Base-by-base conservation (phyloP, 129 eudicot genomes). In the Ambrosia trifida region DNA sequence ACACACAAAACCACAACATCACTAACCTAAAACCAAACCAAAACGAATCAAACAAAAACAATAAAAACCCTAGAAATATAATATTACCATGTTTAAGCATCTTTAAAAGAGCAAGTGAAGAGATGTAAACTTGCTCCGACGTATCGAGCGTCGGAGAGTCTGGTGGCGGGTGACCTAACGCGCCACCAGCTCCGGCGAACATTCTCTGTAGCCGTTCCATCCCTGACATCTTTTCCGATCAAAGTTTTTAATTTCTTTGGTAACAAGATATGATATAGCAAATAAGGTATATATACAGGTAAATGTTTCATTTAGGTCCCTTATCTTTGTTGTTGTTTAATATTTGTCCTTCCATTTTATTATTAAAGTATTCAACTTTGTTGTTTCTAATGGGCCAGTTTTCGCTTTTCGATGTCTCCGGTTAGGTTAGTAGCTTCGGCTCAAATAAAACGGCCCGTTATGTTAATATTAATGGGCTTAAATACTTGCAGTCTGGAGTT, bases 141-240 rank as follows among this genome's bases (percentile, higher is more conserved):
- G 98, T 78, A 68, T 92, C 98, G 6, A 92, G 85, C 4, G 96
- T 86, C 11, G 98, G 98, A 2, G 98, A 89, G 45, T 92, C 96
- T 30, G 95, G 89, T 5, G 98, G 96, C 4, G 98, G 91, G 74
- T 92, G 98, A 14, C 96, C 87, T 60, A 92, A 80, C 3, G 80
- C 85, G 0, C 98, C 96, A 7, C 98, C 98, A 68, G 96, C 96
- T 7, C 98, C 98, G 74, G 96, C 95, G 86, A 92, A 89, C 96
- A 92, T 92, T 54, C 98, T 69, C 64, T 89, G 96, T 7, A 92
- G 67, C 61, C 98, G 79, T 35, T 92, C 98, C 98, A 92, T 89
- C 5, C 79, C 84, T 3, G 83, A 61, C 81, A 51, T 19, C 14
- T 58, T 66, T 17, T 24, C 20, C 24, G 64, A 77, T 72, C 72